Evolutionary conservation across 441 rosid genomes (phyloP).

Genomic region (Aquilaria agallochum): DNA sequence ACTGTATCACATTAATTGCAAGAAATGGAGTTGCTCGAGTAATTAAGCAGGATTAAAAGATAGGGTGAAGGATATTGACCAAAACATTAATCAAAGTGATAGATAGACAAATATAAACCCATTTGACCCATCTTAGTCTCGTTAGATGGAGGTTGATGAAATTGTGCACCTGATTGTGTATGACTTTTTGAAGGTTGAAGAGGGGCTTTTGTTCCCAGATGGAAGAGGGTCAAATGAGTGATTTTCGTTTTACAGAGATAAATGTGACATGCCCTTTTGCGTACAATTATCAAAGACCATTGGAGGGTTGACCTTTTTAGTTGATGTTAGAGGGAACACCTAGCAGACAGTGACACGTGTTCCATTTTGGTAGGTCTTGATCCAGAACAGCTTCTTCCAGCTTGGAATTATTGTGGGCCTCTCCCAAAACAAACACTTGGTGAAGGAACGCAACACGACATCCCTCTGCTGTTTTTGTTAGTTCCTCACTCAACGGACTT

Average conservation of each 20-base stretch:
- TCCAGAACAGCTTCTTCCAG: conserved; percentile 5
- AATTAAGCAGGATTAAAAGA: too few species aligned
- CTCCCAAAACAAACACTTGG: neutral
- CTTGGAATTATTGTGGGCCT: conserved; percentile 10
- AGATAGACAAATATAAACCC: conserved; percentile 18
- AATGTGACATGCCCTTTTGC: neutral
- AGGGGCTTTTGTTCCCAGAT: neutral
- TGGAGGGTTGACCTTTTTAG: conserved; percentile 29
- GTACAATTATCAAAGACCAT: too few species aligned
- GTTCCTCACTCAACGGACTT: too few species aligned
- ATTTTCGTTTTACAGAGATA: conserved; percentile 1
- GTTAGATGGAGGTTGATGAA: conserved; percentile 58
- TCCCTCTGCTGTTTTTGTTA: too few species aligned
- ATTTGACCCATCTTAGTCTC: conserved; percentile 27
- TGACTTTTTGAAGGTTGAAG: conserved; percentile 32
- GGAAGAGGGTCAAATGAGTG: neutral
- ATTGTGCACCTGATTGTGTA: conserved; percentile 37
- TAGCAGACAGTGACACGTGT: conserved; percentile 25
- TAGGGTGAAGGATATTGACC: too few species aligned
- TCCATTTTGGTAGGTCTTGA: neutral
- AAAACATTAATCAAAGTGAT: too few species aligned
- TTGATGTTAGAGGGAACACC: conserved; percentile 16
- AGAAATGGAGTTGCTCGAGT: too few species aligned
- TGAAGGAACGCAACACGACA: too few species aligned
- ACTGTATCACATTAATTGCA: too few species aligned